These are phyloP conservation scores for Coleophoma cylindrospora DNA, from an alignment of 2,329 filamentous ascomycete species.

Conservation along the genomic window DNA sequence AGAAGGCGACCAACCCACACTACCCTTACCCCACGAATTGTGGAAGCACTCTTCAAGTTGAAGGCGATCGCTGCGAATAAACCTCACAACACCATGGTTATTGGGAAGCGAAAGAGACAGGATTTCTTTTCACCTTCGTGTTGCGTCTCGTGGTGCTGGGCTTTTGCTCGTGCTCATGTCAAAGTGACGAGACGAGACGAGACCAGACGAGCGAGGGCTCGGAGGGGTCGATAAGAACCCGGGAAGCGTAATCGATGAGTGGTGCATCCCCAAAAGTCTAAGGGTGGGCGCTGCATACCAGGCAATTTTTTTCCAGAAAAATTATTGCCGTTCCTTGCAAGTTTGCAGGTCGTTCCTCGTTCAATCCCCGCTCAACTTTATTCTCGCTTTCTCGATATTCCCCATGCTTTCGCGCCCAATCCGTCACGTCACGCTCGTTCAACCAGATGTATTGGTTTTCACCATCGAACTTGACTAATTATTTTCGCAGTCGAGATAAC, in stretches of 20 bases:
- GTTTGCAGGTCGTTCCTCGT: neutral
- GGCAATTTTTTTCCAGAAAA: slow-evolving; percentile 6
- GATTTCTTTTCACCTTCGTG: too few species aligned
- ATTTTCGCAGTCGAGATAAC: slow-evolving; percentile 38
- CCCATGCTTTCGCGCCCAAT: too few species aligned
- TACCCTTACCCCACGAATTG: too few species aligned
- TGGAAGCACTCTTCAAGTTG: too few species aligned
- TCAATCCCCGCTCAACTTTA: slow-evolving; percentile 1
- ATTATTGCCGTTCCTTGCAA: neutral
- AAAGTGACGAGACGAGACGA: slow-evolving; percentile 13
- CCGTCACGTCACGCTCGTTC: neutral
- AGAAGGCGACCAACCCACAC: neutral
- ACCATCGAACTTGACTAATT: slow-evolving; percentile 21
- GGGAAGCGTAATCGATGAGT: slow-evolving; percentile 20
- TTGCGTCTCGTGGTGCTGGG: neutral
- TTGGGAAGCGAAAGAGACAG: too few species aligned
- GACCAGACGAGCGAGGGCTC: slow-evolving; percentile 11
- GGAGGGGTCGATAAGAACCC: neutral
- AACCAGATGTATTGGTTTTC: neutral
- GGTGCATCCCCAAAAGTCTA: slow-evolving; percentile 3
- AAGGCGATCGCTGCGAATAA: too few species aligned
- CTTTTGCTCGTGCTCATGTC: slow-evolving; percentile 9
- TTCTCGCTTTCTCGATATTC: too few species aligned
- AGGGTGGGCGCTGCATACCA: slow-evolving; percentile 6
- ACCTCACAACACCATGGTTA: neutral